phyloP scores from a whole-genome alignment of 2,329 filamentous ascomycete genomes.

The Xylaria digitata region DNA sequence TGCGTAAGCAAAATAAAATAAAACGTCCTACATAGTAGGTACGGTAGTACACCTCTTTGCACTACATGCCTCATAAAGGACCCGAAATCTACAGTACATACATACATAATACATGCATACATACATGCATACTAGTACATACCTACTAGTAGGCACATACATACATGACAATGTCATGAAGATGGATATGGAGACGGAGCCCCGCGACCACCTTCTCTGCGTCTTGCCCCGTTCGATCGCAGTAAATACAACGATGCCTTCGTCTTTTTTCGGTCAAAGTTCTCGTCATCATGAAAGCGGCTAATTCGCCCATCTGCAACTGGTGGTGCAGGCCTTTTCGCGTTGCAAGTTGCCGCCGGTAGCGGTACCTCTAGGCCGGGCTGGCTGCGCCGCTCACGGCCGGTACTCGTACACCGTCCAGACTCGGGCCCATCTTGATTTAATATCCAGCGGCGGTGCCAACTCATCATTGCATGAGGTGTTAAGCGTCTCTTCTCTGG shows the following conservation, averaged over 20 bases:
- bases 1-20: neutral
- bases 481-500: slow-evolving; percentile 58
- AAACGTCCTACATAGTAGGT: slow-evolving; percentile 22
- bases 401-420: slow-evolving; percentile 50
- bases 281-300: slow-evolving; percentile 48
- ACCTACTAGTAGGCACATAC: neutral
- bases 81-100: slow-evolving; percentile 10
- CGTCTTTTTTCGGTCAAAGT: slow-evolving; percentile 43
- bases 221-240: slow-evolving; percentile 40
- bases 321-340: slow-evolving; percentile 43
- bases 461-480: slow-evolving; percentile 81
- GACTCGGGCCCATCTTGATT: slow-evolving; percentile 59
- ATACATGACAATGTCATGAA: slow-evolving; percentile 20
- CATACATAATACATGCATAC: neutral
- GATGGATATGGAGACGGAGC: slow-evolving; percentile 27
- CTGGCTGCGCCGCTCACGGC: slow-evolving; percentile 38
- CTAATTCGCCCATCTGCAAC: slow-evolving; percentile 47
- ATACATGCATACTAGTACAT: slow-evolving; percentile 10
- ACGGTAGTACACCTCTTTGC: neutral
- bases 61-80: slow-evolving; percentile 8
- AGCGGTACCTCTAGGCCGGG: slow-evolving; percentile 46
- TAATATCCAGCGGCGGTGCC: slow-evolving; percentile 74
- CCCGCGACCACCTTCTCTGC: slow-evolving; percentile 37
- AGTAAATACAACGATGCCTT: slow-evolving; percentile 43
- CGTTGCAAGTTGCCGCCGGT: slow-evolving; percentile 44